Evolutionary conservation across 192 early-diverging fungal species (phyloP), one percentile per base, ranked within the genome.

Genomic region (Radiomyces spectabilis): DNA sequence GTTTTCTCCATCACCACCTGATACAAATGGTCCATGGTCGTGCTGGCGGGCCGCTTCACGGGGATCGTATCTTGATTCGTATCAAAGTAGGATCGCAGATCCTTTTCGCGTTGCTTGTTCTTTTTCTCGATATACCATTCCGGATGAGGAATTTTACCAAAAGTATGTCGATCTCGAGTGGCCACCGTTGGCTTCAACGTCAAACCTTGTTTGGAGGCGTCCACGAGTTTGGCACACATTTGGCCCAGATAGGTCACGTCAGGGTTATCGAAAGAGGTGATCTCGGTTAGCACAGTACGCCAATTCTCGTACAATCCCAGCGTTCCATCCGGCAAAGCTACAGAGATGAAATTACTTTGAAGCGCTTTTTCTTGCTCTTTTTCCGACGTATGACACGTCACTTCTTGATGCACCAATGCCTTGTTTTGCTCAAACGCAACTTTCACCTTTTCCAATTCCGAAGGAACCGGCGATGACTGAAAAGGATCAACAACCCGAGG

Each of bases 131-230:
- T 24, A 47, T 64, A 59, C 68, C 68, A 70, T 10, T 16, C 15
- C 19, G 68, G 63, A 19, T 38, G 15, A 21, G 56, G 40, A 18
- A 52, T 8, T 1, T 45, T 25, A 2, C 10, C 5, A 53, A 51
- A 55, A 12, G 8, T n/a, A 0, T 43, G 39, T 15, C 9, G 3
- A 41, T 70, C 68, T 2, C n/a, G 12, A 1, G 10, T 5, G 10
- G 22, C 24, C 1, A 56, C 52, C 1, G 7, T 29, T 1, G 4
- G 5, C 39, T 55, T 59, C 1, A 70, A 22, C 2, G 24, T 50
- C 26, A 65, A 29, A n/a, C 68, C 63, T 54, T 65, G 68, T 33
- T 70, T 70, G 5, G 63, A 41, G 0, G 57, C 57, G 42, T 70
- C 68, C 1, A 70, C 49, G 8, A 70, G 30, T 15, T 51, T 31